These are phyloP conservation scores for Alopecurus myosuroides DNA, from an alignment of 176 grass and related monocot genomes.

Conservation along the genomic window DNA sequence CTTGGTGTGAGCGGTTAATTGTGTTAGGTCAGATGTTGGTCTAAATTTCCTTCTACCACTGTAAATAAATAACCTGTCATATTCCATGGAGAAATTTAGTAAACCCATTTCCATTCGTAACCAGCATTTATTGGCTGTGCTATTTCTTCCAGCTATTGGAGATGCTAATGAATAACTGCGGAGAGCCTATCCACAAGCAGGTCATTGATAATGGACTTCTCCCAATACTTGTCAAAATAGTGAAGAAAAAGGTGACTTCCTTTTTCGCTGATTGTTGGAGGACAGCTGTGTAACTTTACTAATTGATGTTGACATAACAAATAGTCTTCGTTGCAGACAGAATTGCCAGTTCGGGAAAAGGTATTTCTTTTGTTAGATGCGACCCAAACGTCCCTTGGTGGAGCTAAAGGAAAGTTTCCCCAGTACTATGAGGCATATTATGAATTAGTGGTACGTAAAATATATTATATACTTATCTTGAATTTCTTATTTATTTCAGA, in stretches of 20 bases:
- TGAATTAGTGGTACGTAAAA: conserved; percentile 81
- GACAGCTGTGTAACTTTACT: conserved; percentile 6
- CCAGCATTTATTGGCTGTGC: background rate
- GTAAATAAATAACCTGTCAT: background rate
- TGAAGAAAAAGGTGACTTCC: conserved; percentile 92
- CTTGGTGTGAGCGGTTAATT: conserved; percentile 16
- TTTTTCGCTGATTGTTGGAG: conserved; percentile 1
- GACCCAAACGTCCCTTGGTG: conserved; percentile 87
- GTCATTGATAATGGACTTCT: conserved; percentile 86
- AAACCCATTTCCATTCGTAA: background rate
- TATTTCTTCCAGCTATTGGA: conserved; percentile 82
- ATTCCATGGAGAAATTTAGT: background rate
- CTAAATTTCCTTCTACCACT: background rate
- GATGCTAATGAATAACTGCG: conserved; percentile 96
- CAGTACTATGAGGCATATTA: conserved; percentile 92
- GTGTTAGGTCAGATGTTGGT: background rate
- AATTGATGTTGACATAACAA: conserved; percentile 18
- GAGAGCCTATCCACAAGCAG: conserved; percentile 79
- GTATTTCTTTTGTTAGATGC: conserved; percentile 98
- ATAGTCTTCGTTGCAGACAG: conserved; percentile 48
- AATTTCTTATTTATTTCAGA: background rate
- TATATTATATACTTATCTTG: conserved; percentile 16
- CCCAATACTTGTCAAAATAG: conserved; percentile 85
- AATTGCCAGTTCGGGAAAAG: conserved; percentile 89
- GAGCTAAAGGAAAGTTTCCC: conserved; percentile 81